These are phyloP conservation scores for Corchorus olitorius DNA, from an alignment of 345 rosid species.

Conservation along the genomic window DNA sequence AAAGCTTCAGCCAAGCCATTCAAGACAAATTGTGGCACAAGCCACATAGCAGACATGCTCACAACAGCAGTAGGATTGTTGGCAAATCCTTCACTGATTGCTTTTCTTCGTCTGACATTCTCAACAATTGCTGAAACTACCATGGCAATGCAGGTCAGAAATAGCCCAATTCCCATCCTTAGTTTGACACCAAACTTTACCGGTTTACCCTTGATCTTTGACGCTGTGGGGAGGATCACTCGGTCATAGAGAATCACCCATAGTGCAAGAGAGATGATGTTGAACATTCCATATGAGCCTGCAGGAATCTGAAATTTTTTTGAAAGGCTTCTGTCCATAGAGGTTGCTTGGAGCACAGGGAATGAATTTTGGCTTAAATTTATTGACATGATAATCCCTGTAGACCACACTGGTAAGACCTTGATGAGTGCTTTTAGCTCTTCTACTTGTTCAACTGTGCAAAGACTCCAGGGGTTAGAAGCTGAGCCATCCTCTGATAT, in stretches of 20 bases:
- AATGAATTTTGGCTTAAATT: slow-evolving; percentile 63
- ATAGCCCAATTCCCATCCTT: slow-evolving; percentile 76
- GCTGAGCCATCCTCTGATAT: slow-evolving; percentile 63
- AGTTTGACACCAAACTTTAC: slow-evolving; percentile 50
- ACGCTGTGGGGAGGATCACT: slow-evolving; percentile 60
- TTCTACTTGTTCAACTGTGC: slow-evolving; percentile 79
- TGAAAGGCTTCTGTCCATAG: slow-evolving; percentile 66
- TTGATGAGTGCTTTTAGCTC: slow-evolving; percentile 72
- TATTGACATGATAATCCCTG: slow-evolving; percentile 71
- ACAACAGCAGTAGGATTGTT: slow-evolving; percentile 43
- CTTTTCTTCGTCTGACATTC: slow-evolving; percentile 55
- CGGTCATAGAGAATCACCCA: slow-evolving; percentile 79
- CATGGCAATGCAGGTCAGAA: slow-evolving; percentile 60
- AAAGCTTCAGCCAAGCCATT: slow-evolving; percentile 80
- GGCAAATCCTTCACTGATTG: slow-evolving; percentile 51
- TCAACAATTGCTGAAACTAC: slow-evolving; percentile 62
- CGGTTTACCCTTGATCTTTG: slow-evolving; percentile 62
- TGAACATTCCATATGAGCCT: slow-evolving; percentile 63
- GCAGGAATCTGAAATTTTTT: slow-evolving; percentile 73
- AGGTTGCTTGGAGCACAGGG: slow-evolving; percentile 62
- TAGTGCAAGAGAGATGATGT: slow-evolving; percentile 41
- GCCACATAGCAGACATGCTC: slow-evolving; percentile 80
- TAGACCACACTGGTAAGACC: slow-evolving; percentile 71
- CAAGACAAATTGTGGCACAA: slow-evolving; percentile 60
- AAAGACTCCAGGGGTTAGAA: slow-evolving; percentile 68